Evolutionary conservation across 345 rosid genomes (phyloP).

Genomic region (Corchorus capsularis): DNA sequence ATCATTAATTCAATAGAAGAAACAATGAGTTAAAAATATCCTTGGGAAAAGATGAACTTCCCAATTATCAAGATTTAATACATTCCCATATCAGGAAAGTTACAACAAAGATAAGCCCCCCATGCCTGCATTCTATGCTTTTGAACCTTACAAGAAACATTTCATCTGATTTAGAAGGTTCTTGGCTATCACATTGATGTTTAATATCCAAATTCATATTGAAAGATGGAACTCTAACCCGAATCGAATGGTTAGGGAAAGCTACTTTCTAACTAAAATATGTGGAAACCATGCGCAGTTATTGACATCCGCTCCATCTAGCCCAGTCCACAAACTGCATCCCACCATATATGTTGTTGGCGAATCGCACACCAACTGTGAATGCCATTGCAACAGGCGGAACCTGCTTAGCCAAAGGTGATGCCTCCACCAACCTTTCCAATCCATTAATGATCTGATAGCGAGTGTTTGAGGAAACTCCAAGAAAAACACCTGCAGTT

Average conservation of each 20-base stretch:
- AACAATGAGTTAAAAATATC: too few species aligned
- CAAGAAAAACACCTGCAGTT: conserved; percentile 66
- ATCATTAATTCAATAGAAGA: too few species aligned
- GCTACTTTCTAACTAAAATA: not conserved
- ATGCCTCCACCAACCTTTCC: conserved; percentile 74
- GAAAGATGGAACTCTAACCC: not conserved
- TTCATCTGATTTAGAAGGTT: not conserved
- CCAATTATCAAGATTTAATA: not conserved
- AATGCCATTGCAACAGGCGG: conserved; percentile 86
- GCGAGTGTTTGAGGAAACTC: conserved; percentile 83
- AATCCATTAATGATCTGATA: conserved; percentile 79
- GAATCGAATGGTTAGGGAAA: not conserved
- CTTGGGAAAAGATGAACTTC: not conserved
- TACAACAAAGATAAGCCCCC: not conserved
- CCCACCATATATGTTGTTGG: conserved; percentile 83
- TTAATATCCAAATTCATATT: not conserved
- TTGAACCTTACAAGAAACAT: not conserved
- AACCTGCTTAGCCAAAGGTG: conserved; percentile 64
- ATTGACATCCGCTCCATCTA: conserved; percentile 70
- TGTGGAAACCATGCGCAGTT: not conserved
- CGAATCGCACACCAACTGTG: conserved; percentile 79
- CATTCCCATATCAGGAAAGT: not conserved
- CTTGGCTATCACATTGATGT: not conserved
- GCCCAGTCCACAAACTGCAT: conserved; percentile 97
- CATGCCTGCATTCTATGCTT: not conserved